Evolutionary conservation across 768 basidiomycete species (phyloP).

Genomic region (Lactarius pseudohatsudake): DNA sequence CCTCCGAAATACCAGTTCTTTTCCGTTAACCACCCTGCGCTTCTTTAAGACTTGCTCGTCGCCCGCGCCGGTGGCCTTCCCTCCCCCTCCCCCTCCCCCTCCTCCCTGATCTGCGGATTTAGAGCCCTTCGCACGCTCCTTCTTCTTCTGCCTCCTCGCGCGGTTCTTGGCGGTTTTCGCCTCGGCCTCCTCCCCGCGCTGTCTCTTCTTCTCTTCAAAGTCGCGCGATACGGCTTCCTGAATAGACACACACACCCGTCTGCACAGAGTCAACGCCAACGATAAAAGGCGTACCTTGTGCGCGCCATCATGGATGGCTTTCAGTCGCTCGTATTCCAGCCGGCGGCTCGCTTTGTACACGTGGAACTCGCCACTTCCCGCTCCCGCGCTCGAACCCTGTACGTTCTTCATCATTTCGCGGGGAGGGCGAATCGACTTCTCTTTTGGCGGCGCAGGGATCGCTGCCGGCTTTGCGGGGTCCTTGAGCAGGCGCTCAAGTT

Average conservation of each 20-base stretch:
- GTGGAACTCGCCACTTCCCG: slow-evolving; percentile 97
- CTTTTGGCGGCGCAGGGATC: slow-evolving; percentile 78
- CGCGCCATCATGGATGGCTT: slow-evolving; percentile 81
- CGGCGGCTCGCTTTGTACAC: slow-evolving; percentile 95
- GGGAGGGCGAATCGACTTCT: slow-evolving; percentile 76
- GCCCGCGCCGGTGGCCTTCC: slow-evolving; percentile 33
- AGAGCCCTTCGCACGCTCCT: slow-evolving; percentile 57
- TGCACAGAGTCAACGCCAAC: background rate
- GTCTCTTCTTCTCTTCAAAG: slow-evolving; percentile 72
- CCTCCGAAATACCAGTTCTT: slow-evolving; percentile 59
- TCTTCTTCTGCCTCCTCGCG: slow-evolving; percentile 91
- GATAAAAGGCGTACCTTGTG: slow-evolving; percentile 56
- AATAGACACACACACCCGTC: slow-evolving; percentile 4
- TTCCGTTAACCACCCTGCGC: slow-evolving; percentile 75
- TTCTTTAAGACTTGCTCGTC: slow-evolving; percentile 63
- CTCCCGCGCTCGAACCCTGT: slow-evolving; percentile 95
- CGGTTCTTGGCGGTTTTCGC: slow-evolving; percentile 95
- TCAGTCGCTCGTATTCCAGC: slow-evolving; percentile 93
- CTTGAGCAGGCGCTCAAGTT: slow-evolving; percentile 86
- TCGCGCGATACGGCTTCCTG: slow-evolving; percentile 73
- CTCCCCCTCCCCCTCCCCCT: slow-evolving; percentile 1
- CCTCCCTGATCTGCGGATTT: slow-evolving; percentile 32
- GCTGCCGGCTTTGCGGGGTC: slow-evolving; percentile 83
- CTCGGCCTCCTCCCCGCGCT: slow-evolving; percentile 68
- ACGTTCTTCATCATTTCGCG: slow-evolving; percentile 99